These are phyloP conservation scores for Lavandula angustifolia DNA, from an alignment of 257 asterid species.

Conservation along the genomic window DNA sequence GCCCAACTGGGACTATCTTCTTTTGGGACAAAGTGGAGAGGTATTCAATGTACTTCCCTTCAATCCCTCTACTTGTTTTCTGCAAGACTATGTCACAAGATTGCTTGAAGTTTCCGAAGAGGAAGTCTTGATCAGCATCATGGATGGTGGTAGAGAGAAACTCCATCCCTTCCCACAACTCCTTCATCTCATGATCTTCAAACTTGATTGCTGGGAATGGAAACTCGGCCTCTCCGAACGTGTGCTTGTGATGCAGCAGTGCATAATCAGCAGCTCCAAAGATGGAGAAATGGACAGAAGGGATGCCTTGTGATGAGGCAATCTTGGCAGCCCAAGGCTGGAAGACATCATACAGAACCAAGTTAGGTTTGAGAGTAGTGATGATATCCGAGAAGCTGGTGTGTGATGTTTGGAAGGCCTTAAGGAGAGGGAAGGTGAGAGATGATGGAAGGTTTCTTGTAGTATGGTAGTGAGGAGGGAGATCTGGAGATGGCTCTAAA, in stretches of 20 bases:
- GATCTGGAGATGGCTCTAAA: conserved; percentile 31
- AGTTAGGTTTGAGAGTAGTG: conserved; percentile 27
- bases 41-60: conserved; percentile 23
- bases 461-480: conserved; percentile 46
- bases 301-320: conserved; percentile 35
- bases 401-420: conserved; percentile 31
- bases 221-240: conserved; percentile 17
- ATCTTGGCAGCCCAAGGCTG: conserved; percentile 45
- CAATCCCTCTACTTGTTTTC: conserved; percentile 7
- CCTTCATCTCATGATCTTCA: conserved; percentile 25
- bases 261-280: conserved; percentile 25
- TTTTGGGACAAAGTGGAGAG: not conserved
- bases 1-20: not conserved
- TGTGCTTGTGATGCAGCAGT: conserved; percentile 30
- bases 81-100: conserved; percentile 30
- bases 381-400: conserved; percentile 36
- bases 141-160: conserved; percentile 14
- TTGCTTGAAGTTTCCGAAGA: conserved; percentile 31
- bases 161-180: not conserved
- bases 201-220: conserved; percentile 37
- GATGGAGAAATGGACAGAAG: conserved; percentile 36
- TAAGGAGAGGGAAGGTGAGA: conserved; percentile 29
- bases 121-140: conserved; percentile 33
- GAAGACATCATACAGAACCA: conserved; percentile 39
- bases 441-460: conserved; percentile 43